Evolutionary conservation across 768 basidiomycete genomes (phyloP), one percentile per base, ranked within the genome.

Genomic region (Lactarius sanguifluus): DNA sequence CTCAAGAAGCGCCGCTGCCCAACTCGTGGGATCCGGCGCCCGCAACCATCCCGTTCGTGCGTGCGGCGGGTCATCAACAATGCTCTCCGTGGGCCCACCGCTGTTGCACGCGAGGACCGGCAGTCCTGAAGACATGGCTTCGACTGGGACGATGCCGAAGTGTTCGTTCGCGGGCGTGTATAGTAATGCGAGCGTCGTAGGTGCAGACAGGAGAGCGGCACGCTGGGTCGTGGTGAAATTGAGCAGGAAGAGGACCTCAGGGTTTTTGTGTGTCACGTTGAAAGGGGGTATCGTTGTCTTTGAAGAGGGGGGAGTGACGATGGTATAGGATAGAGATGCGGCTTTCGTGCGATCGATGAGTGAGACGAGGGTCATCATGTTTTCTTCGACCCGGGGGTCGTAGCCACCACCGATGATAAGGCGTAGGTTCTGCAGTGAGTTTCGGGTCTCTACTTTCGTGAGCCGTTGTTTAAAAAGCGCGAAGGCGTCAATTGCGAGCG

Each of bases 81-180:
- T 78, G 62, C 91, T 96, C 78, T 99, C 97, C 1, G 86, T 91
- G 10, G 97, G 97, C 2, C 96, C 96, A 18, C 92, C 93, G 65
- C 85, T 88, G 73, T 92, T 78, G 71, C 90, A 93, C 0, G 95
- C 96, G 23, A 99, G 77, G 1, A 98, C 90, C 0, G 96, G 94
- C 0, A 98, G 76, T 3, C 94, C 93, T 57, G 91, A 95, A 9
- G 87, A 83, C 94, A 98, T 98, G 0, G 86, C 95, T 75, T 99
- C 96, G 3, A 98, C 85, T 2, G 97, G 96, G 0, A 90, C 96
- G 70, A 99, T 98, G 1, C 96, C 97, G 75, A 98, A 97, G 75
- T 99, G 96, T 72, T 99, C 96, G 75, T 96, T 96, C 9, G 84
- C 79, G 0, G 96, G 97, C 0, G 96, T 99, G 75, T 99, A 99